phyloP scores from a whole-genome alignment of 2,329 filamentous ascomycete species.

The Cercospora zeina region DNA sequence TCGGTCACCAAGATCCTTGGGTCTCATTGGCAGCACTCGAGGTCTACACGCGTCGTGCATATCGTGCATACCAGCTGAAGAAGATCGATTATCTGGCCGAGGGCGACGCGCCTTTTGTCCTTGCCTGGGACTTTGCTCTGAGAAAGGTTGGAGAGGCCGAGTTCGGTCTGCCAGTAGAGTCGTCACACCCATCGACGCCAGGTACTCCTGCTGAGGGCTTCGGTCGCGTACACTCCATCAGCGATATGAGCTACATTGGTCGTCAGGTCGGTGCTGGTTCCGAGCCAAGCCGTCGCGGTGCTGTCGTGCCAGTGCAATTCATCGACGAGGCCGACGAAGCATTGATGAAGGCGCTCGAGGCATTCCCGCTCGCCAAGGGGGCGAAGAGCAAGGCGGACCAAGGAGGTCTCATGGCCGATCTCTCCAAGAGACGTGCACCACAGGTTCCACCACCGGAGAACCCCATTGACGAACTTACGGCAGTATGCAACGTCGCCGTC shows the following conservation, averaged over 20 bases:
- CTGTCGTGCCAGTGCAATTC: conserved; percentile 90
- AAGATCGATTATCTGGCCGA: conserved; percentile 83
- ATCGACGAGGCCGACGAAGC: conserved; percentile 91
- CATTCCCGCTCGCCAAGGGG: conserved; percentile 60
- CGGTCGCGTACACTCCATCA: conserved; percentile 89
- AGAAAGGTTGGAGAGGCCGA: conserved; percentile 91
- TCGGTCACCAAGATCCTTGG: conserved; percentile 90
- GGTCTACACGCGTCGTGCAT: conserved; percentile 93
- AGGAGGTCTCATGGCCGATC: conserved; percentile 63
- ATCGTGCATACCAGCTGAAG: conserved; percentile 92
- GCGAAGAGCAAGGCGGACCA: conserved; percentile 49
- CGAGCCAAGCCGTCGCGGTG: conserved; percentile 85
- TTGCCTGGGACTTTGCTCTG: conserved; percentile 95
- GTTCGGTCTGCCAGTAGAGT: conserved; percentile 77
- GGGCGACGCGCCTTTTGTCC: conserved; percentile 70
- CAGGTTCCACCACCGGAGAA: conserved; percentile 55
- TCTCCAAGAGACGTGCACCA: conserved; percentile 68
- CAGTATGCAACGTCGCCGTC: conserved; percentile 89
- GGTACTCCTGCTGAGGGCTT: conserved; percentile 65
- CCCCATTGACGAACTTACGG: conserved; percentile 73
- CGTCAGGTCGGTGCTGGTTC: conserved; percentile 60
- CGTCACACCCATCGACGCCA: conserved; percentile 72
- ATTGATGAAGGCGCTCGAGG: conserved; percentile 78
- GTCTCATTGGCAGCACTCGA: conserved; percentile 91
- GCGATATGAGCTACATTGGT: conserved; percentile 88